phyloP scores from a whole-genome alignment of 2,329 filamentous ascomycete genomes.

The Aureobasidium sp. region DNA sequence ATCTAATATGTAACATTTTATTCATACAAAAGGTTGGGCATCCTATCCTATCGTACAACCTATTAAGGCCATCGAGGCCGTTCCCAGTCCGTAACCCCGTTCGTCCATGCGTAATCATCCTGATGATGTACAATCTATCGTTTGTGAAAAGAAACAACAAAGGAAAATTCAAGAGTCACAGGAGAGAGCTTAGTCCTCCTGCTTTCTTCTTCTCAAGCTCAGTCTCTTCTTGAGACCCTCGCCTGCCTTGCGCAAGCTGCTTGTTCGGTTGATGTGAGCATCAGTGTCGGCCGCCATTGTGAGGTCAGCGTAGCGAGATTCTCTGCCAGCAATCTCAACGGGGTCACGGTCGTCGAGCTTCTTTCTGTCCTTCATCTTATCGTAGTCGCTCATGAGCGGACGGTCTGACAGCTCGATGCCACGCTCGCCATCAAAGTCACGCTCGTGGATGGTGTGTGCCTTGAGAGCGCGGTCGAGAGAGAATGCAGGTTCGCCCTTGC shows the following conservation, averaged over 20 bases:
- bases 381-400: slow-evolving; percentile 32
- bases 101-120: background rate
- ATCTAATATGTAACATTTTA: background rate
- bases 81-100: background rate
- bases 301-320: slow-evolving; percentile 28
- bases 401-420: slow-evolving; percentile 41
- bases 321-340: slow-evolving; percentile 28
- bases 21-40: slow-evolving; percentile 1
- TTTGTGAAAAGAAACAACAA: background rate
- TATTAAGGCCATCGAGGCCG: background rate
- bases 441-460: slow-evolving; percentile 43
- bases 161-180: background rate
- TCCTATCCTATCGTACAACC: slow-evolving; percentile 9
- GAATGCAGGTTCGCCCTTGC: slow-evolving; percentile 72
- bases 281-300: slow-evolving; percentile 24
- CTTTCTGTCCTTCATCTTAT: slow-evolving; percentile 23
- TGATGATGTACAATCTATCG: slow-evolving; percentile 7
- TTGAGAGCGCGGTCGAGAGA: slow-evolving; percentile 62
- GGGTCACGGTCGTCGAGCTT: slow-evolving; percentile 26
- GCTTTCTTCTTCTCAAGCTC: slow-evolving; percentile 33
- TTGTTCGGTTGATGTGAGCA: slow-evolving; percentile 25
- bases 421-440: slow-evolving; percentile 23
- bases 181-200: background rate
- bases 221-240: slow-evolving; percentile 41
- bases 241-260: slow-evolving; percentile 29